Percentiles rank a stretch among this genome's conserved stretches.
Evolutionary conservation across 495 filamentous ascomycete genomes (phyloP).

Genomic region (Rhypophila decipiens): DNA sequence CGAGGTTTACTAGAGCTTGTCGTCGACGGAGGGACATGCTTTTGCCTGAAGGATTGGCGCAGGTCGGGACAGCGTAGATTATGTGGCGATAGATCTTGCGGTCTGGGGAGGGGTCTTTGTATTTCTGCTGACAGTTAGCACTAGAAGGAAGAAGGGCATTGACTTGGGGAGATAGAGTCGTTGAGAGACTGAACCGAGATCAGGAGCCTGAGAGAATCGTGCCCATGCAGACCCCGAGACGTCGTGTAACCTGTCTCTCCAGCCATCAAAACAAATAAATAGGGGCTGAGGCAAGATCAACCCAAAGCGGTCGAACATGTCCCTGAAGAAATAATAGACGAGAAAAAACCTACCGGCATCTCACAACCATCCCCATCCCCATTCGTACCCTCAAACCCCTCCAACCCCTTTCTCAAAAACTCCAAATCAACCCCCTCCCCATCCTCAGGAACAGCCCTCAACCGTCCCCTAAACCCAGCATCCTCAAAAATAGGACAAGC

Average conservation of each 20-base stretch:
- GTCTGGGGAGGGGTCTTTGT: slow-evolving; percentile 31
- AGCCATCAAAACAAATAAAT: too few relatives aligned
- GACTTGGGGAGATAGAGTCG: too few relatives aligned
- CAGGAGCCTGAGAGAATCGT: too few relatives aligned
- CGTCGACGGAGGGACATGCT: slow-evolving; percentile 62
- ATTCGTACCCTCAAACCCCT: slow-evolving; percentile 28
- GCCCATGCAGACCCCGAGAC: too few relatives aligned
- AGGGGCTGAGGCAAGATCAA: too few relatives aligned
- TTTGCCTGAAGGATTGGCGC: slow-evolving; percentile 71
- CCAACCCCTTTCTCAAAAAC: slow-evolving; percentile 42
- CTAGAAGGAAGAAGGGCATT: too few relatives aligned
- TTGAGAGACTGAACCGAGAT: too few relatives aligned
- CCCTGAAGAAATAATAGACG: not conserved
- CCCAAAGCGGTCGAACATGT: too few relatives aligned
- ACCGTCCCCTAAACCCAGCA: slow-evolving; percentile 54
- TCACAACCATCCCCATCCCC: slow-evolving; percentile 5
- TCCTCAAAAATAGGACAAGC: slow-evolving; percentile 77
- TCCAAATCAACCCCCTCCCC: slow-evolving; percentile 64
- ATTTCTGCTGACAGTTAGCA: slow-evolving; percentile 8
- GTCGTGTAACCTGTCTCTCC: too few relatives aligned
- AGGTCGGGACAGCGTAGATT: slow-evolving; percentile 79
- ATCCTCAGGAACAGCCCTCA: slow-evolving; percentile 66
- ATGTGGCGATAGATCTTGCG: slow-evolving; percentile 72
- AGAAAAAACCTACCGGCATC: slow-evolving; percentile 10
- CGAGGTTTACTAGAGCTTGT: slow-evolving; percentile 56